These are phyloP conservation scores for Coriaria nepalensis DNA, from an alignment of 306 rosid genomes.

Conservation along the genomic window DNA sequence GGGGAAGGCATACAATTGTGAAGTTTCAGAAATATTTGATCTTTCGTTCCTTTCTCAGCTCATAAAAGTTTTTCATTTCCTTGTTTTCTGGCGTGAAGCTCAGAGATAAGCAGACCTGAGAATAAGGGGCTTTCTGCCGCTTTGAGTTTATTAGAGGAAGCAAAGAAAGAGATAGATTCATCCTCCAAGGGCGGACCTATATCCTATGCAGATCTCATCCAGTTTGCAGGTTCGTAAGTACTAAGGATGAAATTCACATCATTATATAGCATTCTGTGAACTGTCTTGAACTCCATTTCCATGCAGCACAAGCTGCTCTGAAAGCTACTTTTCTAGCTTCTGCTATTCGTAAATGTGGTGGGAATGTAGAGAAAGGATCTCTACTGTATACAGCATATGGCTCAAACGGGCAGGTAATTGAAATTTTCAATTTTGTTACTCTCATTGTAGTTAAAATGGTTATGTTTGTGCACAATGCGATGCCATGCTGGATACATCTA, in stretches of 20 bases:
- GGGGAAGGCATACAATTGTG: background rate
- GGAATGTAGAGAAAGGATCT: slow-evolving; percentile 81
- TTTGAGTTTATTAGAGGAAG: slow-evolving; percentile 61
- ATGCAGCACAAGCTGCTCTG: slow-evolving; percentile 69
- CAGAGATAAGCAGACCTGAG: slow-evolving; percentile 94
- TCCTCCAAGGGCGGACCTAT: slow-evolving; percentile 84
- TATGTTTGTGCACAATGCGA: too few species aligned
- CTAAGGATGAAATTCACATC: slow-evolving; percentile 7
- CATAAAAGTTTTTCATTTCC: too few species aligned
- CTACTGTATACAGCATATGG: slow-evolving; percentile 73
- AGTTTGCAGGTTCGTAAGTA: slow-evolving; percentile 45
- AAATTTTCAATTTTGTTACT: slow-evolving; percentile 6
- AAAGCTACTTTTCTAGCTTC: slow-evolving; percentile 77
- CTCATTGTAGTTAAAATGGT: background rate
- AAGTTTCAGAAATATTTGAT: background rate
- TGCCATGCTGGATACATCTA: too few species aligned
- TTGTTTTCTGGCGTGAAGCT: slow-evolving; percentile 44
- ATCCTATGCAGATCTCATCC: slow-evolving; percentile 83
- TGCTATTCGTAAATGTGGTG: slow-evolving; percentile 87
- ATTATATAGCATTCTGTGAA: too few species aligned
- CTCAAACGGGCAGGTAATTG: slow-evolving; percentile 80
- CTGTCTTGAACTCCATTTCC: too few species aligned
- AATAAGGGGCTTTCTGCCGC: slow-evolving; percentile 62
- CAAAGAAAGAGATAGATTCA: slow-evolving; percentile 81
- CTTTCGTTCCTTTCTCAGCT: too few species aligned